Percentiles rank a stretch among this genome's conserved stretches.
Evolutionary conservation across 331 rosid species (phyloP).

Genomic region (Saraca asoca): DNA sequence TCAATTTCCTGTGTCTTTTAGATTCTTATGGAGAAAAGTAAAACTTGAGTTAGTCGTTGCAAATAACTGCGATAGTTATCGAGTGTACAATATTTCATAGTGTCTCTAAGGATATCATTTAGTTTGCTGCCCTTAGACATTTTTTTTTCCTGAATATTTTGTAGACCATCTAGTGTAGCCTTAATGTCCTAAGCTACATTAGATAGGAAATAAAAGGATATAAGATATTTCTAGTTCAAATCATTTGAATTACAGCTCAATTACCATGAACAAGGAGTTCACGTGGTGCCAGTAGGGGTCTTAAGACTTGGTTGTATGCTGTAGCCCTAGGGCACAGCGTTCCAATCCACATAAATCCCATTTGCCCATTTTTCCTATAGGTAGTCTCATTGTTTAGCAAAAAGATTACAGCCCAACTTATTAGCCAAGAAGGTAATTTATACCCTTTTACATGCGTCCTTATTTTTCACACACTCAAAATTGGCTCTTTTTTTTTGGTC

Average conservation of each 20-base stretch:
- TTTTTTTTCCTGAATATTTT: background rate
- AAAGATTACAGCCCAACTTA: background rate
- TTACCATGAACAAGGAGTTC: no score
- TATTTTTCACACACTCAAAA: background rate
- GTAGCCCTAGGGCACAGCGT: no score
- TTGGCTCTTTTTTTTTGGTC: background rate
- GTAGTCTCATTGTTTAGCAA: background rate
- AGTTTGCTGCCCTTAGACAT: background rate
- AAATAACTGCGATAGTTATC: background rate
- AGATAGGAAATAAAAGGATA: no score
- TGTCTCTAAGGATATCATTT: no score
- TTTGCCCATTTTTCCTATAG: no score
- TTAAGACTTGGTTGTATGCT: no score
- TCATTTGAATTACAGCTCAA: no score
- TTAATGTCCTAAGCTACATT: background rate
- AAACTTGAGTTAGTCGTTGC: background rate
- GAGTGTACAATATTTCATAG: background rate
- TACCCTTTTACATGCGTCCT: background rate
- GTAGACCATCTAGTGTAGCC: background rate
- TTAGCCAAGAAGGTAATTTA: constrained; percentile 2
- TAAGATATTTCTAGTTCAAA: no score
- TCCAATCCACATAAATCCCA: no score
- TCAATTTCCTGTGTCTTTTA: background rate
- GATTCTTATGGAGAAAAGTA: background rate
- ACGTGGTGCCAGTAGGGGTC: no score